Conservation (phyloP, 2,329 filamentous ascomycete species). For the Aspergillus pseudotamarii region DNA sequence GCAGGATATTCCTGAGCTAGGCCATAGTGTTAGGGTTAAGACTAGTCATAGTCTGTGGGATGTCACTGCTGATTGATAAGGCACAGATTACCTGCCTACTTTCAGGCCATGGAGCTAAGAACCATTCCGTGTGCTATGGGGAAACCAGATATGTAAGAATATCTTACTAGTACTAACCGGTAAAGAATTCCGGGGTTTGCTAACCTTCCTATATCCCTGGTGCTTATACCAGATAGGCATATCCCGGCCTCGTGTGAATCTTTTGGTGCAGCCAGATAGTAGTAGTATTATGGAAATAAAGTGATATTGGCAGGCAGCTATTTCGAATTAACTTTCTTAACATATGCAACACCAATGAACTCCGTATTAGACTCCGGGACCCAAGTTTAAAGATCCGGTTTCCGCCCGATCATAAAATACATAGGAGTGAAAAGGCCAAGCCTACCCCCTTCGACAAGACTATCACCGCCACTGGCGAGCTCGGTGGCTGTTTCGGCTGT, state of each 20-base stretch:
- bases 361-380: background rate
- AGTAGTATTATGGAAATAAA: background rate
- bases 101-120: background rate
- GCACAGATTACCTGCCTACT: background rate
- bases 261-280: background rate
- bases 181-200: background rate
- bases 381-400: constrained; percentile 44
- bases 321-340: background rate
- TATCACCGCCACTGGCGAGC: constrained; percentile 79
- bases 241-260: background rate
- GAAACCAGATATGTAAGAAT: background rate
- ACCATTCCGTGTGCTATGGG: background rate
- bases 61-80: background rate
- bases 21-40: background rate
- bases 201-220: background rate
- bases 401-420: constrained; percentile 93
- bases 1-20: background rate
- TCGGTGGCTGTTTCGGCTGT: constrained; percentile 75
- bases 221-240: background rate
- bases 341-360: background rate
- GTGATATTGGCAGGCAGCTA: background rate
- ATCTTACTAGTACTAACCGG: background rate
- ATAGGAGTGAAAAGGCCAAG: constrained; percentile 79
- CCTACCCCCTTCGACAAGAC: constrained; percentile 46
- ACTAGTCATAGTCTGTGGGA: background rate